phyloP scores from a whole-genome alignment of 495 filamentous ascomycete species.

The Aspergillus affinis region DNA sequence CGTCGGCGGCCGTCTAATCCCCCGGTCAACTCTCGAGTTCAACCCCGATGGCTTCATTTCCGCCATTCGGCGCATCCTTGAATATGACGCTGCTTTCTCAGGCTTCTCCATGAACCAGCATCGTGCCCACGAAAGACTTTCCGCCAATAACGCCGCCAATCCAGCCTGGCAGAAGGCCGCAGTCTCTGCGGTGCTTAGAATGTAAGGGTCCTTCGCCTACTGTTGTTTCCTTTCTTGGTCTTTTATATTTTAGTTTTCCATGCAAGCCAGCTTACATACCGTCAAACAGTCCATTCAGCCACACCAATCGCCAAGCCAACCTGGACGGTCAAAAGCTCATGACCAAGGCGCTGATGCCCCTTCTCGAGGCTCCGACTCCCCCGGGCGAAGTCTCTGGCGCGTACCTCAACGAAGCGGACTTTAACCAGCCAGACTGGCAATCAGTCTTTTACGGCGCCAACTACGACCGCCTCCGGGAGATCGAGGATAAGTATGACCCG shows the following conservation, averaged over 20 bases:
- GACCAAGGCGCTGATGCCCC: constrained; percentile 15
- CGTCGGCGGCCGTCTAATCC: constrained; percentile 56
- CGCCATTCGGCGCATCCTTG: constrained; percentile 4
- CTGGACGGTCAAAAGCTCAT: constrained; percentile 3
- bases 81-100: not conserved
- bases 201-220: no score
- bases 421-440: constrained; percentile 56
- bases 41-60: constrained; percentile 18
- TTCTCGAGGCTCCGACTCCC: constrained; percentile 7
- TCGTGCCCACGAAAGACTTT: constrained; percentile 30
- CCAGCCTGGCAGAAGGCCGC: constrained; percentile 29
- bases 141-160: constrained; percentile 45
- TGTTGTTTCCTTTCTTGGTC: no score
- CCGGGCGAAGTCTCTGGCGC: constrained; percentile 2
- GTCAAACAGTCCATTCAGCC: no score
- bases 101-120: not conserved
- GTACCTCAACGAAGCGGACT: constrained; percentile 34
- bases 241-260: no score
- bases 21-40: constrained; percentile 37
- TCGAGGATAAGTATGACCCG: constrained; percentile 2
- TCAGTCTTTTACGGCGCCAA: constrained; percentile 54
- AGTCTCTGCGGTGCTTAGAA: no score
- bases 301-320: no score
- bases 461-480: constrained; percentile 30
- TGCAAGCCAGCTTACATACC: no score